phyloP scores from a whole-genome alignment of 768 basidiomycete species.

The Kwoniella dendrophila region DNA sequence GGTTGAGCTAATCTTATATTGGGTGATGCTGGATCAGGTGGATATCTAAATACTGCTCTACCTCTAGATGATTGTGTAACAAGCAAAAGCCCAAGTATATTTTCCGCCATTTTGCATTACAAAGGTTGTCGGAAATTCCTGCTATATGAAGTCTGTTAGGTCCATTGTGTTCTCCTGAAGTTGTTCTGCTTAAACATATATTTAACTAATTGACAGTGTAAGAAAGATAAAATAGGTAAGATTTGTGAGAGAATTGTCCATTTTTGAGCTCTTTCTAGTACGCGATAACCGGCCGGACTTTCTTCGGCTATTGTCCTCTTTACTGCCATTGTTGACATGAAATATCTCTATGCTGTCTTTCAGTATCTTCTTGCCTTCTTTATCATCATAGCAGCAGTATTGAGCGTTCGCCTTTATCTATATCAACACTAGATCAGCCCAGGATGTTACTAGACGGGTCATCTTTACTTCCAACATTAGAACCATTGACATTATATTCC shows the following conservation, averaged over 20 bases:
- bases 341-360: no score
- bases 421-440: not conserved
- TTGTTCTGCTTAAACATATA: no score
- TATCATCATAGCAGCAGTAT: no score
- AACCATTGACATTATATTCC: conserved; percentile 28
- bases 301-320: no score
- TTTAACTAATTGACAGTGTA: no score
- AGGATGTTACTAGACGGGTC: conserved; percentile 20
- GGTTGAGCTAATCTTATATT: conserved; percentile 71
- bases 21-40: conserved; percentile 67
- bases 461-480: conserved; percentile 10
- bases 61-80: conserved; percentile 78
- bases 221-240: not conserved
- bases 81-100: conserved; percentile 74
- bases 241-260: not conserved
- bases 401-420: not conserved
- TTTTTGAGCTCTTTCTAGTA: not conserved
- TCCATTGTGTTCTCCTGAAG: no score
- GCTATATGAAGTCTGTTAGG: no score
- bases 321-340: no score
- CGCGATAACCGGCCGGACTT: not conserved
- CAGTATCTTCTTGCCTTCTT: no score
- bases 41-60: conserved; percentile 84
- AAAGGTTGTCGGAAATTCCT: no score
- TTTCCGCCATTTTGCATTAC: conserved; percentile 41